Percentiles rank a stretch among this genome's conserved stretches.
phyloP scores from a whole-genome alignment of 2,329 filamentous ascomycete species.

The Neofusicoccum sp. region DNA sequence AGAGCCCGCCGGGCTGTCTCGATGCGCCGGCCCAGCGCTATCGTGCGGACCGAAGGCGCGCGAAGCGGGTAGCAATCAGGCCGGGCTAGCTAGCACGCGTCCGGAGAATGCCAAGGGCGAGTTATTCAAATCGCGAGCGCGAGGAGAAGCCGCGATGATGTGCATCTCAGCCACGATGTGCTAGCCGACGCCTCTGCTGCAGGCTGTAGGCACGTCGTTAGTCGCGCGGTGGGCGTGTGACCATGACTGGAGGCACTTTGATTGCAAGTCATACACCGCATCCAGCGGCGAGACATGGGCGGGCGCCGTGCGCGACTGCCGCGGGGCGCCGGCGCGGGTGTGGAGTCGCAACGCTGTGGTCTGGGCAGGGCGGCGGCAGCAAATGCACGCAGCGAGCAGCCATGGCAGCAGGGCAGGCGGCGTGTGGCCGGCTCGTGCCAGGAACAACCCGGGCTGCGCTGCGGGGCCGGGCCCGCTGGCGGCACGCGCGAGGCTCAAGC shows the following conservation, averaged over 20 bases:
- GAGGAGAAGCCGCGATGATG: conserved; percentile 9
- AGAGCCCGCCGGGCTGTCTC: not conserved
- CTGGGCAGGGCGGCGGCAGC: not conserved
- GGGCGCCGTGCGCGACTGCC: not conserved
- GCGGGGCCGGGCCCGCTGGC: not conserved
- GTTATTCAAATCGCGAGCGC: conserved; percentile 3
- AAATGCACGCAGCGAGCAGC: not conserved
- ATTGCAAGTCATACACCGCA: conserved; percentile 16
- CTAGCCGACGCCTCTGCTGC: conserved; percentile 4
- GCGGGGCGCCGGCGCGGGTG: not conserved
- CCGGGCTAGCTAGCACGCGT: not conserved
- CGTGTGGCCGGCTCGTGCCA: not conserved
- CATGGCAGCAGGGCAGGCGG: not conserved
- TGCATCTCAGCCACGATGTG: conserved; percentile 10
- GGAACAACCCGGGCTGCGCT: conserved; percentile 2
- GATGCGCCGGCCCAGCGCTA: not conserved
- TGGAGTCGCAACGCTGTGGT: conserved; percentile 3
- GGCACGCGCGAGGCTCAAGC: not conserved
- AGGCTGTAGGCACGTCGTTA: conserved; percentile 12
- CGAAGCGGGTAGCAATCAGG: not conserved
- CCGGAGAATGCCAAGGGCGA: not conserved
- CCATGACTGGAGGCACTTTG: not conserved
- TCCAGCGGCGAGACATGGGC: not conserved
- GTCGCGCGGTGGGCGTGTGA: conserved; percentile 13
- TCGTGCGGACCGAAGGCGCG: conserved; percentile 2